phyloP scores from a whole-genome alignment of 2,329 filamentous ascomycete species.

The Lasiodiplodia theobromae region DNA sequence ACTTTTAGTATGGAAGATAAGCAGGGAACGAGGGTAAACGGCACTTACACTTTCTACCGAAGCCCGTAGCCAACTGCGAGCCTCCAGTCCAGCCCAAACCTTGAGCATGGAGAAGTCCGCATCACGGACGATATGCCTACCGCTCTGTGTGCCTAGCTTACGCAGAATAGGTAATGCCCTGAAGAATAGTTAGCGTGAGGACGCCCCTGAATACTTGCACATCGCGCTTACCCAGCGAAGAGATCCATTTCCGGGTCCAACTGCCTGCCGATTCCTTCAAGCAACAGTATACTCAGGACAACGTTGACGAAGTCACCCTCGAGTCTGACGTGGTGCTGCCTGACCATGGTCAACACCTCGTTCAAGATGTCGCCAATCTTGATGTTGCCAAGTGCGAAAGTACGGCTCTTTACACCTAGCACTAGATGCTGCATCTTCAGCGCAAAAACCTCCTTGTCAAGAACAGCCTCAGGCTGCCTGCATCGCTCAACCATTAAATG shows the following conservation, averaged over 20 bases:
- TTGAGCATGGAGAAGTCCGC: constrained; percentile 74
- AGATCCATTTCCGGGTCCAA: constrained; percentile 88
- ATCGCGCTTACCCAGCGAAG: constrained; percentile 68
- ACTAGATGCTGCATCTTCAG: constrained; percentile 97
- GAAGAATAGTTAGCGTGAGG: constrained; percentile 28
- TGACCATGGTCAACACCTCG: constrained; percentile 89
- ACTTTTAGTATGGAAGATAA: constrained; percentile 5
- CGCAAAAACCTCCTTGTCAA: constrained; percentile 89
- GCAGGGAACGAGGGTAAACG: constrained; percentile 18
- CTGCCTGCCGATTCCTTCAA: constrained; percentile 91
- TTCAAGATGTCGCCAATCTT: constrained; percentile 96
- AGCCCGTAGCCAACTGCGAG: constrained; percentile 85
- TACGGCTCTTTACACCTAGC: constrained; percentile 85
- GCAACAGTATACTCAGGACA: constrained; percentile 88
- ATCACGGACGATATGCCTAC: constrained; percentile 53
- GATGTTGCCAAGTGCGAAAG: constrained; percentile 90
- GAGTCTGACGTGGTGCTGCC: constrained; percentile 87
- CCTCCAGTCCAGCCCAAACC: constrained; percentile 90
- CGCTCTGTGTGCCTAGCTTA: constrained; percentile 81
- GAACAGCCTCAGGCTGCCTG: constrained; percentile 86
- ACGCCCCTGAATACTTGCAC: background rate
- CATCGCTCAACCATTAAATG: constrained; percentile 96
- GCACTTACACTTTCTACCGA: constrained; percentile 82
- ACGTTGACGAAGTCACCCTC: constrained; percentile 99
- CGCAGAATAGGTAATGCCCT: constrained; percentile 90